A percentile compares a stretch with the other conserved stretches of the same genome.
phyloP scores from a whole-genome alignment of 805 yeast species.

The Yueomyces sp. region DNA sequence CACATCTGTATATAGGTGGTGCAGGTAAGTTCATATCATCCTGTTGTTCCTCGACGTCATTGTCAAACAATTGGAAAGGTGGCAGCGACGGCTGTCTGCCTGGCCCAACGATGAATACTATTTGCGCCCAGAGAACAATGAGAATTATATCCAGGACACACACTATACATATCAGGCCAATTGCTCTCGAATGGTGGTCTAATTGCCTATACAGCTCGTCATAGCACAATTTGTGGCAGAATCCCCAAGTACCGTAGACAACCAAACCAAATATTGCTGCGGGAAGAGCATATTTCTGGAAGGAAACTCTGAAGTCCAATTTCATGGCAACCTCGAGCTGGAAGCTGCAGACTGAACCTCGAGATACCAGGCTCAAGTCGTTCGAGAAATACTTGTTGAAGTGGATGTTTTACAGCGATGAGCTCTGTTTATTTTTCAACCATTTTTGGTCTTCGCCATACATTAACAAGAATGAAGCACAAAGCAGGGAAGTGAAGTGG shows the following conservation, averaged over 20 bases:
- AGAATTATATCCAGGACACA: slow-evolving; percentile 6
- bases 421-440: too few species aligned
- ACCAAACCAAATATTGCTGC: slow-evolving; percentile 16
- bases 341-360: too few species aligned
- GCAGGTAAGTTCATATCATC: slow-evolving; percentile 22
- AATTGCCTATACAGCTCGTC: slow-evolving; percentile 7
- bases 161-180: slow-evolving; percentile 12
- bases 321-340: too few species aligned
- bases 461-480: too few species aligned
- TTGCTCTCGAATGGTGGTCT: slow-evolving; percentile 7
- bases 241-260: slow-evolving; percentile 33
- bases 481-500: too few species aligned
- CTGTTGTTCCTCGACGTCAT: neutral
- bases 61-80: slow-evolving; percentile 11
- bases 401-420: too few species aligned
- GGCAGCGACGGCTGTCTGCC: slow-evolving; percentile 16
- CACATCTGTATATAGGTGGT: slow-evolving; percentile 56
- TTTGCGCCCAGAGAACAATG: slow-evolving; percentile 11
- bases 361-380: too few species aligned
- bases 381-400: too few species aligned
- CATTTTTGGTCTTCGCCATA: too few species aligned
- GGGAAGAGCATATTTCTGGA: slow-evolving; percentile 14
- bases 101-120: slow-evolving; percentile 12
- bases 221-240: slow-evolving; percentile 33
- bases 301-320: too few species aligned